Base-by-base conservation (phyloP, 192 early-diverging fungal genomes). In the Dissophora ornata region DNA sequence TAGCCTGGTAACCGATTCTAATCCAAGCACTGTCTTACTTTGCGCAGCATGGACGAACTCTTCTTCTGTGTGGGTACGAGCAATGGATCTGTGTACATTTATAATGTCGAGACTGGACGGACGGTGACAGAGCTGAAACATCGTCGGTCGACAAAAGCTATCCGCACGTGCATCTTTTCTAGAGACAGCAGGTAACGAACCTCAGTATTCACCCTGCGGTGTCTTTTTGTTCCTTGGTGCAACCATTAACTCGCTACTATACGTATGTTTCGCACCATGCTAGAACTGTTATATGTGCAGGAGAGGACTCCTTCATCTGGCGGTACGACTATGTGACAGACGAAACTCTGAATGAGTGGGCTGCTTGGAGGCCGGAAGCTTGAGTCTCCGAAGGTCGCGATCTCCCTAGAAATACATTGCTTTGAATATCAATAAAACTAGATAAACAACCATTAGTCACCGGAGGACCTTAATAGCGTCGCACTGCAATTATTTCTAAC, bases 231-330 rank as follows among this genome's bases (percentile, higher is more conserved):
- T 38, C 24, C 32, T 15, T 53, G 33, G 15, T 25, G 11, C 4
- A 33, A 40, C 24, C 1, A 36, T 11, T 38, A 34, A 29, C 41
- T 21, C 8, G 26, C 57, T 12, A 32, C 13, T 32, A 29, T 56
- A n/a, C 21, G 22, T 19, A 18, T 40, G 22, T 45, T 22, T 8
- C 21, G 18, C 6, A 36, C 44, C 13, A 29, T 49, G 11, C 4
- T 67, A 90, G 89, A 33, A 88, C 89, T 44, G 80, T 96, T 12
- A 71, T 93, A 10, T 91, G 88, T 45, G 87, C 86, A 26, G 90
- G 92, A 41, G 92, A 92, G 41, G 93, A 91, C 29, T 88, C 89
- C 0, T 91, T 92, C 64, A 88, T 96, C 40, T 93, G 93, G 92
- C 80, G 94, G 51, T 94, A 92, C 70, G 91, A 92, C 75, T 92